phyloP scores from a whole-genome alignment of 1,139 yeast species.

The Hansenula lynferdii region DNA sequence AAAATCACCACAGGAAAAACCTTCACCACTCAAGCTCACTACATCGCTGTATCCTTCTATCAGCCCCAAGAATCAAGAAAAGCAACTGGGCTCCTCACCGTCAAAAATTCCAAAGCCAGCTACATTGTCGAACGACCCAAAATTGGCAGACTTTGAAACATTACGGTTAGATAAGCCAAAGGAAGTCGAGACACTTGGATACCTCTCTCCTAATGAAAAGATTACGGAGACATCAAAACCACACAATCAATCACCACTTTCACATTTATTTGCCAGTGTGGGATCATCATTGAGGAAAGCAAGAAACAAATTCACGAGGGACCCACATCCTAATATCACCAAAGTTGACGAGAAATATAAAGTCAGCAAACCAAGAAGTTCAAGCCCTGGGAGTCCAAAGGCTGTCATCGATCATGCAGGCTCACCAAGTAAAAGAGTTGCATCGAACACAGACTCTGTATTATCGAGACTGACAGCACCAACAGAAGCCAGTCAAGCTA shows the following conservation, averaged over 20 bases:
- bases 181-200: too few species aligned
- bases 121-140: too few species aligned
- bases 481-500: conserved; percentile 29
- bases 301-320: conserved; percentile 14
- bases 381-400: neutral
- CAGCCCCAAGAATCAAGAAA: neutral
- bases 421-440: conserved; percentile 3
- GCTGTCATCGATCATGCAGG: neutral
- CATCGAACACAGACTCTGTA: conserved; percentile 1
- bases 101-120: neutral
- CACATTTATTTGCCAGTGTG: conserved; percentile 21
- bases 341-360: neutral
- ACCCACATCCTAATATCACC: conserved; percentile 2
- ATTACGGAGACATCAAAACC: neutral
- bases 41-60: conserved; percentile 1
- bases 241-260: conserved; percentile 1
- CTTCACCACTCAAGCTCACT: neutral
- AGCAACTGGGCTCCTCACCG: neutral
- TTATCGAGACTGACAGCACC: conserved; percentile 29
- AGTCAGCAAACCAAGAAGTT: conserved; percentile 2
- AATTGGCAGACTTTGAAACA: too few species aligned
- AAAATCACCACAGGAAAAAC: neutral
- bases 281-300: conserved; percentile 20
- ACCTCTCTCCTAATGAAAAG: neutral
- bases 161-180: too few species aligned